These are phyloP conservation scores for Psilocybe cubensis DNA, from an alignment of 768 basidiomycete species.

Conservation along the genomic window DNA sequence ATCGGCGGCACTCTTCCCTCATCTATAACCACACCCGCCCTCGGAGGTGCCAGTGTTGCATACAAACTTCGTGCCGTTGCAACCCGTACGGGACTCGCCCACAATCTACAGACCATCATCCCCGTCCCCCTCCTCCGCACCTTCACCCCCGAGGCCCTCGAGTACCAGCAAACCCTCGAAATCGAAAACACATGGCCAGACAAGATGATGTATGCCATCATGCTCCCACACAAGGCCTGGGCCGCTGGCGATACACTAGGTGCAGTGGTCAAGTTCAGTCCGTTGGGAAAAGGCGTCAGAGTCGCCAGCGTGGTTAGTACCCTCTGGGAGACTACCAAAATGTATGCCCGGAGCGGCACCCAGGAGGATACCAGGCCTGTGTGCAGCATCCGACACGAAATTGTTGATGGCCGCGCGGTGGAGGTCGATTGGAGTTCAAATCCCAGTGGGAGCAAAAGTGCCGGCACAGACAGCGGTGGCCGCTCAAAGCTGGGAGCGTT, in stretches of 20 bases:
- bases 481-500: not conserved
- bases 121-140: slow-evolving; percentile 74
- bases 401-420: slow-evolving; percentile 61
- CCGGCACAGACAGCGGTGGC: not conserved
- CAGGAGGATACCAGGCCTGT: slow-evolving; percentile 69
- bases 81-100: slow-evolving; percentile 64
- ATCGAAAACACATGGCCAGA: slow-evolving; percentile 97
- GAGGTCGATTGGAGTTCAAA: slow-evolving; percentile 24
- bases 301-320: slow-evolving; percentile 69
- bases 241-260: slow-evolving; percentile 87
- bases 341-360: slow-evolving; percentile 52
- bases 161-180: slow-evolving; percentile 95
- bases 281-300: slow-evolving; percentile 81
- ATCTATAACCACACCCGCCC: slow-evolving; percentile 56
- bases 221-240: slow-evolving; percentile 95
- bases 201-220: slow-evolving; percentile 94
- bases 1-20: slow-evolving; percentile 88
- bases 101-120: slow-evolving; percentile 59
- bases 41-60: slow-evolving; percentile 67
- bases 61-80: slow-evolving; percentile 92
- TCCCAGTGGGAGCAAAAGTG: not conserved
- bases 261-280: slow-evolving; percentile 84
- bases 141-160: slow-evolving; percentile 81
- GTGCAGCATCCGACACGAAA: slow-evolving; percentile 67
- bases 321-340: slow-evolving; percentile 75